These are phyloP conservation scores for Entomortierella parvispora DNA, from an alignment of 192 early-diverging fungal species.

Conservation along the genomic window DNA sequence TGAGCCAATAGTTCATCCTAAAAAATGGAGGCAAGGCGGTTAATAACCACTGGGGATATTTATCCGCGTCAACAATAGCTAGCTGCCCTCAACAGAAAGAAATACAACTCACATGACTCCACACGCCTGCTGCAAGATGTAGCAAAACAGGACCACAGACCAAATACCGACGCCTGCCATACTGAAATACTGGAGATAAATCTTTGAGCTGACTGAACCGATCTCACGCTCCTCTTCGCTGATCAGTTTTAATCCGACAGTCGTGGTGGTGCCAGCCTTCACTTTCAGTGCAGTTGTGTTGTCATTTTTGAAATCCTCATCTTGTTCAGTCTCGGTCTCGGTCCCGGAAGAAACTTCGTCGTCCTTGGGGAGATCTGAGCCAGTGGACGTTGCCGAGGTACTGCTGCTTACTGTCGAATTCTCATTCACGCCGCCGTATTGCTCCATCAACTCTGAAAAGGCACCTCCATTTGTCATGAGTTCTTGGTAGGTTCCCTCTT, in stretches of 20 bases:
- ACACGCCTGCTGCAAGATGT: slow-evolving; percentile 5
- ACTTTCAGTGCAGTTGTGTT: slow-evolving; percentile 18
- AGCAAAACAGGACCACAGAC: not conserved
- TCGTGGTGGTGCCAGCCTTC: slow-evolving; percentile 12
- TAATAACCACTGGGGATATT: not conserved
- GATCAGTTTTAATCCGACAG: not conserved
- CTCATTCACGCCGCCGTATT: slow-evolving; percentile 59
- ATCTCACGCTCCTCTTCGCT: slow-evolving; percentile 11
- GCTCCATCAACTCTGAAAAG: slow-evolving; percentile 61
- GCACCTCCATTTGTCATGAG: slow-evolving; percentile 67
- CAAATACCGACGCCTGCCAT: not conserved
- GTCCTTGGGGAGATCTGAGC: not conserved
- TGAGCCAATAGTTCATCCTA: slow-evolving; percentile 37
- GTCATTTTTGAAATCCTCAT: slow-evolving; percentile 3
- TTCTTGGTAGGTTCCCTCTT: slow-evolving; percentile 68
- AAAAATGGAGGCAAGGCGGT: too few relatives aligned
- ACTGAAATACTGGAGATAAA: slow-evolving; percentile 15
- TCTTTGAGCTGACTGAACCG: slow-evolving; percentile 1
- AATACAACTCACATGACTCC: slow-evolving; percentile 5
- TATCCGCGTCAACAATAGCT: too few relatives aligned
- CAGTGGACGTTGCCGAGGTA: too few relatives aligned
- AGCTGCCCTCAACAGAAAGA: not conserved
- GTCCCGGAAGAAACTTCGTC: slow-evolving; percentile 14
- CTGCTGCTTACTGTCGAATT: not conserved
- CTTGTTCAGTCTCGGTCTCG: slow-evolving; percentile 2